Conservation (phyloP, 257 asterid species). For the Pogostemon cablin region DNA sequence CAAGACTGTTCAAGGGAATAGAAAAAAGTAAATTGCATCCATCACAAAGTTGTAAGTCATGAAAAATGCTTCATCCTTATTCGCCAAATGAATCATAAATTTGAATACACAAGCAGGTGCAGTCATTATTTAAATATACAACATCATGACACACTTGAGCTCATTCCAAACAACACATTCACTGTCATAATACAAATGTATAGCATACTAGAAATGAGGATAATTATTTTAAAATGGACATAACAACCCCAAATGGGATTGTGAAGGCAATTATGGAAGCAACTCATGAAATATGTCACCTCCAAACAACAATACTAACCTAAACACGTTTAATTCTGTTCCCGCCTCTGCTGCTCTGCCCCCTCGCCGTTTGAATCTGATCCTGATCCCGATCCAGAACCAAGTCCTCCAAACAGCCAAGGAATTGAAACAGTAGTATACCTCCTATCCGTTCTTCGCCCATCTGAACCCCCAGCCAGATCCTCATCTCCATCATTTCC, state of each 20-base stretch:
- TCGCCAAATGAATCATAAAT: not conserved
- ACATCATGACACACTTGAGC: conserved; percentile 15
- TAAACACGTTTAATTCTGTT: conserved; percentile 31
- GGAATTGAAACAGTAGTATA: conserved; percentile 49
- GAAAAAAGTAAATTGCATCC: not conserved
- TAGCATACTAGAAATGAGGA: conserved; percentile 10
- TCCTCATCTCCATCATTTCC: conserved; percentile 24
- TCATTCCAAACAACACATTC: not conserved
- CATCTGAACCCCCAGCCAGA: conserved; percentile 35
- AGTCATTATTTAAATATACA: conserved; percentile 14
- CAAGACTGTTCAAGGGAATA: not conserved
- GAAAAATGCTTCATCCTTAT: not conserved
- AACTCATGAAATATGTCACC: not conserved
- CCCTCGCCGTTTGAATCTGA: conserved; percentile 48
- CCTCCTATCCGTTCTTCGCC: conserved; percentile 47
- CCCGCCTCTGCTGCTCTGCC: conserved; percentile 40
- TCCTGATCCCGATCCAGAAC: conserved; percentile 50
- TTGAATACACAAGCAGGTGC: not conserved
- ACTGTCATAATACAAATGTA: not conserved
- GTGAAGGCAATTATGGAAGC: not conserved
- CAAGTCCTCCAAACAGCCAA: conserved; percentile 50
- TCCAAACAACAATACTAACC: conserved; percentile 27
- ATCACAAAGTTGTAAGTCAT: not conserved
- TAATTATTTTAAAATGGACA: conserved; percentile 11
- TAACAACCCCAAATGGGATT: not conserved